These are phyloP conservation scores for Wickerhamiella shivajii DNA, from an alignment of 805 yeast species.

Conservation along the genomic window DNA sequence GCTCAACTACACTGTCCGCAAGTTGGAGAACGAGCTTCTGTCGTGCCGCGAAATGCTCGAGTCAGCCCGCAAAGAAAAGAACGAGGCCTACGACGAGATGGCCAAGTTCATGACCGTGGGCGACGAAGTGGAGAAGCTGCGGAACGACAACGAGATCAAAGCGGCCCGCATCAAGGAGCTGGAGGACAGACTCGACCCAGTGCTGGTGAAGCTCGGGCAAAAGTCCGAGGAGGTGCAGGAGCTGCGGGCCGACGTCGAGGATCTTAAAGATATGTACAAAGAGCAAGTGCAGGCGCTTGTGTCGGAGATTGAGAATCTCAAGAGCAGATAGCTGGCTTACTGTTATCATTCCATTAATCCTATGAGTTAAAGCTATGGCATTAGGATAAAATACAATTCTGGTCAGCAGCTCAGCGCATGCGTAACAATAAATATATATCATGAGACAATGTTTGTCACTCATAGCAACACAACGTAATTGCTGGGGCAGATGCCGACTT, in stretches of 20 bases:
- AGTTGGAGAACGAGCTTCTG: constrained; percentile 60
- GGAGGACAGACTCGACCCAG: constrained; percentile 34
- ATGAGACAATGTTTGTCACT: too few species aligned
- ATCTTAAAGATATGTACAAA: constrained; percentile 69
- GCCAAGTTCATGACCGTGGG: constrained; percentile 41
- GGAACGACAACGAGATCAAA: constrained; percentile 19
- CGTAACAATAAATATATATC: too few species aligned
- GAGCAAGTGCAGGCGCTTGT: constrained; percentile 82
- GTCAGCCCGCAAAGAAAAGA: constrained; percentile 41
- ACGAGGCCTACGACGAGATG: constrained; percentile 53
- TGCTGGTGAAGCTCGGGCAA: constrained; percentile 62
- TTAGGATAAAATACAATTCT: too few species aligned
- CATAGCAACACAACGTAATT: constrained; percentile 61
- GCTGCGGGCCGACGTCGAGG: constrained; percentile 73
- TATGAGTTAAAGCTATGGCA: too few species aligned
- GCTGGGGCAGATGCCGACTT: constrained; percentile 91
- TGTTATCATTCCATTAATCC: too few species aligned
- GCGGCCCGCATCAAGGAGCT: constrained; percentile 29
- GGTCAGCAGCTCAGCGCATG: too few species aligned
- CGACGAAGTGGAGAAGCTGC: constrained; percentile 30
- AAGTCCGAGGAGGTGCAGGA: constrained; percentile 78
- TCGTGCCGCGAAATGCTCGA: constrained; percentile 49
- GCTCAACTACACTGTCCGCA: constrained; percentile 60
- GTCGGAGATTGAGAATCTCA: constrained; percentile 35
- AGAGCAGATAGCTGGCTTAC: too few species aligned